Evolutionary conservation across 1,139 yeast genomes (phyloP), one percentile per base, ranked within the genome.

Genomic region (Suhomyces terraborum): DNA sequence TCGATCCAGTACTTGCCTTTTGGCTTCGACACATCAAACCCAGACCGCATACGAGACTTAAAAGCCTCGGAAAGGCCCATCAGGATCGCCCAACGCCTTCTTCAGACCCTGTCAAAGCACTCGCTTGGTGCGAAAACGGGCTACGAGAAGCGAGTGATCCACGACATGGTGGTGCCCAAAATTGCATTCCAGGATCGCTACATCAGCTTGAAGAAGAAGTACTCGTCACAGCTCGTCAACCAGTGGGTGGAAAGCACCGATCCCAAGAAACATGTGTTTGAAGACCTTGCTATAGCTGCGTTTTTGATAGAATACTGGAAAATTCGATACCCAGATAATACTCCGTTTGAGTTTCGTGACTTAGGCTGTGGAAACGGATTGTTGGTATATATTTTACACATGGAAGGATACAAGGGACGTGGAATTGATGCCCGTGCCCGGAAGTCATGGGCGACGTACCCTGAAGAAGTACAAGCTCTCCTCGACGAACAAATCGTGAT

Each of bases 341-440:
- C 65, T 2, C 67, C 67, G 12, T 80, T 88, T 58, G 82, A 84
- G 50, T 91, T 91, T 57, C 75, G 94, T 46, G 98, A 93, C 61
- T 62, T 91, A 42, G 98, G 98, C 0, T 93, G 98, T 66, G 98
- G 98, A 7, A 93, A 93, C 62, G 98, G 98, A 2, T 70, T 88
- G 14, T 66, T 93, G 37, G 95, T 88, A 6, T 79, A 87, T 53
- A 79, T 93, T 19, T 68, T 93, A 34, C 68, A 77, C 9, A 69
- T 71, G 69, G 98, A 91, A 64, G 98, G 98, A 0, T 87, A 79
- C 53, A 67, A 58, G 27, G 98, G 98, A 1, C 64, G 75, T 40
- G 98, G 98, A 7, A 80, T 91, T 18, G 98, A 93, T 64, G 97
- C 96, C 0, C 71, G 98, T 36, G 79, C 81, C 3, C 73, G 98